Evolutionary conservation across 2,329 filamentous ascomycete species (phyloP).

Genomic region (Diaporthe helianthi): DNA sequence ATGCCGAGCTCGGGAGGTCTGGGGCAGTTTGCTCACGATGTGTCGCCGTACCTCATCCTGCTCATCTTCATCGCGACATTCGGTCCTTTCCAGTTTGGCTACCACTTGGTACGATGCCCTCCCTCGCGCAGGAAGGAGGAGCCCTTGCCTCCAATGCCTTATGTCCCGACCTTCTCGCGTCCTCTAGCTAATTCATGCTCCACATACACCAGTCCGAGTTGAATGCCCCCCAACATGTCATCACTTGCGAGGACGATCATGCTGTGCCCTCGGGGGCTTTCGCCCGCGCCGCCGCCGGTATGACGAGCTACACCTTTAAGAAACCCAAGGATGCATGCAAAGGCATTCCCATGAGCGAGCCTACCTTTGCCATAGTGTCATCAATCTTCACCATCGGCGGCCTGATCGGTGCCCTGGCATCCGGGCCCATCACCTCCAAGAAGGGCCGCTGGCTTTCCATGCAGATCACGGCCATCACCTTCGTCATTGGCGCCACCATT

Average conservation of each 20-base stretch:
- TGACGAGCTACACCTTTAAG: conserved; percentile 38
- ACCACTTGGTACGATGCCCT: conserved; percentile 72
- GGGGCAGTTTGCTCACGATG: conserved; percentile 53
- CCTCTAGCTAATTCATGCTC: conserved; percentile 36
- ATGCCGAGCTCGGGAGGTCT: conserved; percentile 36
- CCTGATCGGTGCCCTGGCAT: conserved; percentile 79
- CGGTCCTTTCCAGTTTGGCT: conserved; percentile 92
- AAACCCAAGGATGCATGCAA: conserved; percentile 64
- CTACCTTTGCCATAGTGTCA: conserved; percentile 83
- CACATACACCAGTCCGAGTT: conserved; percentile 75
- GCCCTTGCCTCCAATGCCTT: conserved; percentile 71
- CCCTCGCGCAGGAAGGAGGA: conserved; percentile 81
- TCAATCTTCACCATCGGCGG: conserved; percentile 93
- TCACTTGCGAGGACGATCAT: conserved; percentile 75
- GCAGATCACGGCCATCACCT: conserved; percentile 78
- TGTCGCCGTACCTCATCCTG: conserved; percentile 80
- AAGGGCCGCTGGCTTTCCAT: conserved; percentile 80
- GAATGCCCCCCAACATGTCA: conserved; percentile 92
- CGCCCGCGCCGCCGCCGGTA: conserved; percentile 40
- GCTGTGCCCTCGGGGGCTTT: conserved; percentile 52
- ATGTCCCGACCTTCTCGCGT: background rate
- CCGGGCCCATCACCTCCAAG: conserved; percentile 79
- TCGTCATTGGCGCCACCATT: conserved; percentile 75
- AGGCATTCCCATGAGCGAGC: conserved; percentile 79
- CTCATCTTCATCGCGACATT: conserved; percentile 79